phyloP scores from a whole-genome alignment of 2,329 filamentous ascomycete species.

The Exophiala calicioides region DNA sequence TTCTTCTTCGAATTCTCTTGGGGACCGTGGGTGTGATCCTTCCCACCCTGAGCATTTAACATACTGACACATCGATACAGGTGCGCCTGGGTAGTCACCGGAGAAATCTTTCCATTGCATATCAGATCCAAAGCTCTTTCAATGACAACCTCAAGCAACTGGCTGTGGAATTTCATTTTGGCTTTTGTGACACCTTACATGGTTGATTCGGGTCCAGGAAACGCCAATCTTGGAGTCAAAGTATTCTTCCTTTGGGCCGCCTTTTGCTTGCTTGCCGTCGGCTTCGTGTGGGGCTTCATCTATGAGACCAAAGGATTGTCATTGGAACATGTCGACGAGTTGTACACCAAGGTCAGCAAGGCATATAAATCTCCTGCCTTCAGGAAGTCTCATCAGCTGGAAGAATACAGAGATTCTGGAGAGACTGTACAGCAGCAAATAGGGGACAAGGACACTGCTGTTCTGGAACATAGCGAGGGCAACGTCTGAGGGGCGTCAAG shows the following conservation, averaged over 20 bases:
- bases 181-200: conserved; percentile 35
- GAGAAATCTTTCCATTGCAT: conserved; percentile 45
- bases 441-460: no score
- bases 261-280: conserved; percentile 29
- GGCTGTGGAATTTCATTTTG: conserved; percentile 39
- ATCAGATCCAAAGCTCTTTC: conserved; percentile 39
- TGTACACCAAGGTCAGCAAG: conserved; percentile 3
- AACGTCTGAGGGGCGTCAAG: no score
- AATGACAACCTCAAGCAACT: conserved; percentile 40
- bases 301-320: conserved; percentile 37
- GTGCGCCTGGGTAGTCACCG: conserved; percentile 45
- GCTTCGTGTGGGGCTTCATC: conserved; percentile 34
- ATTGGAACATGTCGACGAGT: conserved; percentile 36
- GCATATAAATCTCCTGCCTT: no score
- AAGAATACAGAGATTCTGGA: no score
- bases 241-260: conserved; percentile 81
- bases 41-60: no score
- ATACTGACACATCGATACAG: no score
- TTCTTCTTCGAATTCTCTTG: conserved; percentile 88
- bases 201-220: conserved; percentile 10
- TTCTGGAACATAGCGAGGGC: no score
- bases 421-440: no score
- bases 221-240: conserved; percentile 45
- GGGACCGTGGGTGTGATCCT: no score
- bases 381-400: no score